phyloP scores from a whole-genome alignment of 2,329 filamentous ascomycete genomes.

The Pseudodiploospora longispora region DNA sequence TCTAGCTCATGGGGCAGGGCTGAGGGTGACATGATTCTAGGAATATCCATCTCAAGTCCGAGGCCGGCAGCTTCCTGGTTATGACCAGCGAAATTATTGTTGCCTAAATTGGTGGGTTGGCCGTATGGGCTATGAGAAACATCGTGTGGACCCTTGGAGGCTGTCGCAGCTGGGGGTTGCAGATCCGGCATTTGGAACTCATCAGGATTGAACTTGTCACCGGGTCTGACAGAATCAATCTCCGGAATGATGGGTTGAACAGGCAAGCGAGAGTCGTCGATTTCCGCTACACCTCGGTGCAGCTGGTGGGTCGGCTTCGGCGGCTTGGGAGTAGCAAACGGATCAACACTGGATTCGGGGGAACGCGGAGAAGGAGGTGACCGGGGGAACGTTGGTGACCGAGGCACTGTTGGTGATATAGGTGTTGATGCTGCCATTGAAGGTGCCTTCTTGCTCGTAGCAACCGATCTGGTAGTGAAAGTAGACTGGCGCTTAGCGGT shows the following conservation, averaged over 20 bases:
- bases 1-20: constrained; percentile 11
- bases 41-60: constrained; percentile 28
- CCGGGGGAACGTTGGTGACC: background rate
- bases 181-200: constrained; percentile 19
- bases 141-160: constrained; percentile 20
- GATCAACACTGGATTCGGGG: constrained; percentile 25
- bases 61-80: constrained; percentile 23
- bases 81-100: constrained; percentile 14
- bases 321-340: constrained; percentile 26
- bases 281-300: constrained; percentile 8
- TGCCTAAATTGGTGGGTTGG: constrained; percentile 4
- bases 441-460: constrained; percentile 14
- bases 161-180: constrained; percentile 20
- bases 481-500: constrained; percentile 21
- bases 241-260: constrained; percentile 29
- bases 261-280: constrained; percentile 20
- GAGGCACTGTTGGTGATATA: constrained; percentile 12
- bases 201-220: constrained; percentile 13
- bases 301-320: constrained; percentile 20
- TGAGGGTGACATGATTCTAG: constrained; percentile 20
- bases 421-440: constrained; percentile 33
- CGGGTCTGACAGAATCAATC: constrained; percentile 27
- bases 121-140: constrained; percentile 15
- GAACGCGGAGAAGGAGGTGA: constrained; percentile 22
- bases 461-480: constrained; percentile 16